These are phyloP conservation scores for Solioccasus polychromus DNA, from an alignment of 768 basidiomycete genomes.

Conservation along the genomic window DNA sequence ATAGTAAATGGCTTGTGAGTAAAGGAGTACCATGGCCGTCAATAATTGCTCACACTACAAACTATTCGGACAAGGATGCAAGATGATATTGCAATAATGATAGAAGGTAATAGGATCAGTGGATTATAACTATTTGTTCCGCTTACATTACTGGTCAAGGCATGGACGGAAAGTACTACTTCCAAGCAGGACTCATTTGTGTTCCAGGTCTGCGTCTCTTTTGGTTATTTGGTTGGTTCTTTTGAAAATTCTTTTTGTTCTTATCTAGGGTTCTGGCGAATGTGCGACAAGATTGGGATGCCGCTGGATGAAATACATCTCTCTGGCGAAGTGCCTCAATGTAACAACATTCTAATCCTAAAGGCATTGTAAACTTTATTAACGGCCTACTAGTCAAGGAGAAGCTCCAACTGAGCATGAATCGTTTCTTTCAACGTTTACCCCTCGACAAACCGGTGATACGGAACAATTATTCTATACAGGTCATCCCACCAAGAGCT, in stretches of 20 bases:
- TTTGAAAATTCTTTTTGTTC: not conserved
- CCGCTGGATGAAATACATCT: slow-evolving; percentile 69
- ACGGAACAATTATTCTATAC: slow-evolving; percentile 66
- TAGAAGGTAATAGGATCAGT: slow-evolving; percentile 42
- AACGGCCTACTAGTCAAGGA: slow-evolving; percentile 46
- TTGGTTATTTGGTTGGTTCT: not conserved
- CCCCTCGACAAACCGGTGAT: slow-evolving; percentile 67
- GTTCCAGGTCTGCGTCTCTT: slow-evolving; percentile 49
- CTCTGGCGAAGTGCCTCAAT: slow-evolving; percentile 66
- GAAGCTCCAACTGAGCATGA: slow-evolving; percentile 62
- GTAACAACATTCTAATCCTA: slow-evolving; percentile 37
- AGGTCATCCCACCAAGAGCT: slow-evolving; percentile 30
- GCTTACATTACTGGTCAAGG: slow-evolving; percentile 36
- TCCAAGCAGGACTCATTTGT: slow-evolving; percentile 72
- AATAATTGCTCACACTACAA: not conserved
- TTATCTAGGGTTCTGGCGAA: slow-evolving; percentile 67
- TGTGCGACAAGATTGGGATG: slow-evolving; percentile 75
- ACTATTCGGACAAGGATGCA: slow-evolving; percentile 38
- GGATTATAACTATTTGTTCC: not conserved
- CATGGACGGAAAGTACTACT: slow-evolving; percentile 66
- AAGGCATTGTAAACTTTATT: not conserved
- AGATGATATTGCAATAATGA: slow-evolving; percentile 60
- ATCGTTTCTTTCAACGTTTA: slow-evolving; percentile 68
- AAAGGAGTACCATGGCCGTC: not conserved
- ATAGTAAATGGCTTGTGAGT: slow-evolving; percentile 63